phyloP scores from a whole-genome alignment of 441 rosid species.

The Populus trichocarpa region DNA sequence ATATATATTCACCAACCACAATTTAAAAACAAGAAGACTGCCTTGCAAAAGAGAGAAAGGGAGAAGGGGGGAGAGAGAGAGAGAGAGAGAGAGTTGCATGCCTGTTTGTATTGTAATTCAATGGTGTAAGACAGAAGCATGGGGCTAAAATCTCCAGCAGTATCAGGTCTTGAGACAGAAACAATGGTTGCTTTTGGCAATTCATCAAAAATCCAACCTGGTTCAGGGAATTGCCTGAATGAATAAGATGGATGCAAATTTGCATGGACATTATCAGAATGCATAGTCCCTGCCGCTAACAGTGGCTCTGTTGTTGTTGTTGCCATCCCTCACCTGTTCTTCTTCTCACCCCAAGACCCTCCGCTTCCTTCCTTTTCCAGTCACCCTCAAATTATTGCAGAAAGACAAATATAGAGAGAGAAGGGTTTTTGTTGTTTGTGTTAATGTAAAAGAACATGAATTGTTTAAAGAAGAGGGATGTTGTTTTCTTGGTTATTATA shows the following conservation, averaged over 20 bases:
- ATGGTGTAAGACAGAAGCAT: constrained; percentile 81
- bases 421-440: background rate
- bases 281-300: constrained; percentile 29
- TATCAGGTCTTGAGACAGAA: constrained; percentile 84
- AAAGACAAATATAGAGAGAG: background rate
- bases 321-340: background rate
- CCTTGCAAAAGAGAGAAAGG: background rate
- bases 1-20: background rate
- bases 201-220: constrained; percentile 70
- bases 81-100: background rate
- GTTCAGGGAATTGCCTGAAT: constrained; percentile 39
- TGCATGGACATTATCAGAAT: constrained; percentile 33
- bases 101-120: constrained; percentile 92
- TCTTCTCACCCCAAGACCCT: constrained; percentile 1
- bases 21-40: background rate
- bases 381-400: background rate
- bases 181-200: constrained; percentile 72
- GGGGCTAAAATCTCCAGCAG: constrained; percentile 86
- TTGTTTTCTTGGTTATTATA: constrained; percentile 9
- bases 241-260: constrained; percentile 36
- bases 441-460: background rate
- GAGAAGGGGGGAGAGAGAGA: too few species aligned
- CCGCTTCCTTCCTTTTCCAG: constrained; percentile 26
- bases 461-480: background rate
- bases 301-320: constrained; percentile 59